Evolutionary conservation across 176 grass and related monocot genomes (phyloP).

Genomic region (bread wheat (Triticum aestivum)): DNA sequence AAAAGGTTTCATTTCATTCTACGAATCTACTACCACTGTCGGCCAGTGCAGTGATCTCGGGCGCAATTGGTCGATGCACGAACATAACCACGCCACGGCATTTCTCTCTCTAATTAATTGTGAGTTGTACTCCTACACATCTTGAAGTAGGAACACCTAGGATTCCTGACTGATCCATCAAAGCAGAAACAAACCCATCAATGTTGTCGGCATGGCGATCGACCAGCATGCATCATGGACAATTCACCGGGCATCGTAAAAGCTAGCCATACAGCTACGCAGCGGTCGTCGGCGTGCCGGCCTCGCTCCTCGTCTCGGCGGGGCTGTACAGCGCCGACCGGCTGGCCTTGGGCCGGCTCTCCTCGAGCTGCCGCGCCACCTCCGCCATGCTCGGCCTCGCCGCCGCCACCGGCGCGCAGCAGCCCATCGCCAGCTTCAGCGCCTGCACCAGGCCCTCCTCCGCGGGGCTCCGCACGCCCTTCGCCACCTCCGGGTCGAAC

Average conservation of each 20-base stretch:
- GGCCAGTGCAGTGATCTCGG: not conserved
- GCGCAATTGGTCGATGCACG: not conserved
- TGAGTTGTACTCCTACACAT: not conserved
- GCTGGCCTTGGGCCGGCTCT: conserved; percentile 49
- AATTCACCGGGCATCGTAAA: not conserved
- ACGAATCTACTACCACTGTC: not conserved
- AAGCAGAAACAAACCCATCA: not conserved
- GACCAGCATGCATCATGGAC: not conserved
- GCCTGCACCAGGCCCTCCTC: not conserved
- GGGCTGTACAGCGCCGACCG: conserved; percentile 24
- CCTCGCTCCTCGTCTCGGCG: not conserved
- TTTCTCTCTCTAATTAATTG: not conserved
- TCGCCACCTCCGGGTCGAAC: not conserved
- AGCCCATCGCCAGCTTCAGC: not conserved
- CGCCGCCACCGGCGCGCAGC: not conserved
- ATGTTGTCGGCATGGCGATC: not conserved
- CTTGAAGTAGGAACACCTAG: not conserved
- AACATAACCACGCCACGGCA: not conserved
- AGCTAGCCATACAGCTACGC: not conserved
- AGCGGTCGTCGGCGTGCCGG: not conserved
- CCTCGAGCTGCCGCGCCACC: conserved; percentile 35
- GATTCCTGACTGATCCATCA: not conserved
- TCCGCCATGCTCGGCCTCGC: not conserved
- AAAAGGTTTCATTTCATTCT: not conserved
- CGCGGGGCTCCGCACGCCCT: not conserved